Percentiles rank a stretch among this genome's conserved stretches.
phyloP scores from a whole-genome alignment of 495 filamentous ascomycete genomes.

The Penicillium pancosmium region DNA sequence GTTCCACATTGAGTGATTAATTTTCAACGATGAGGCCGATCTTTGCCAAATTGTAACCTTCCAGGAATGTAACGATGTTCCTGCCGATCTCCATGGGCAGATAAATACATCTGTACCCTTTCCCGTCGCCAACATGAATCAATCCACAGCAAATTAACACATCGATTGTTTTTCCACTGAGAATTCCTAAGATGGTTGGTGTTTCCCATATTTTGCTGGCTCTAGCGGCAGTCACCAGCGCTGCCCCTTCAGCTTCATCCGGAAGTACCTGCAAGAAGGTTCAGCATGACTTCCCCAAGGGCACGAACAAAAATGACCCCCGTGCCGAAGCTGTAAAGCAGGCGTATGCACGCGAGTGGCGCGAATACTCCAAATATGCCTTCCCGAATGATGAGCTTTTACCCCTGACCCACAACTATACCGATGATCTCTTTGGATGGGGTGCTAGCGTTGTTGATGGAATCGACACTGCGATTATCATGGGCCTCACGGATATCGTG shows the following conservation, averaged over 20 bases:
- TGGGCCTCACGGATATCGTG: slow-evolving; percentile 29
- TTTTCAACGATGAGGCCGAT: background rate
- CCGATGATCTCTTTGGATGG: slow-evolving; percentile 28
- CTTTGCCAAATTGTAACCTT: slow-evolving; percentile 4
- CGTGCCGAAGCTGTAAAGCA: slow-evolving; percentile 24
- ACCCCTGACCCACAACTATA: slow-evolving; percentile 20
- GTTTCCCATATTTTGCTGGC: slow-evolving; percentile 16
- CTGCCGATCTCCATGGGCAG: slow-evolving; percentile 15
- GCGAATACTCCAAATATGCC: slow-evolving; percentile 24
- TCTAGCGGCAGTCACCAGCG: slow-evolving; percentile 7
- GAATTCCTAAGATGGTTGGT: slow-evolving; percentile 12
- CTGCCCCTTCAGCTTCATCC: slow-evolving; percentile 5
- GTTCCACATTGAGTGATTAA: background rate
- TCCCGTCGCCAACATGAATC: background rate
- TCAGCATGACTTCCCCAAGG: slow-evolving; percentile 24
- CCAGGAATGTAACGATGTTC: slow-evolving; percentile 19
- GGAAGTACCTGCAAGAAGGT: slow-evolving; percentile 19
- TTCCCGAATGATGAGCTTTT: slow-evolving; percentile 23
- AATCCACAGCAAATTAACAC: background rate
- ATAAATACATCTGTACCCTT: background rate
- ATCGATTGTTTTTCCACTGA: background rate
- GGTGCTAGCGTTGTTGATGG: slow-evolving; percentile 27
- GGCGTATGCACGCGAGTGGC: slow-evolving; percentile 27
- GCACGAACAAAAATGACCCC: slow-evolving; percentile 23
- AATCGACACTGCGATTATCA: slow-evolving; percentile 28